Base-by-base conservation (phyloP, 139 green algal species). In the Chlorella ohadii region DNA sequence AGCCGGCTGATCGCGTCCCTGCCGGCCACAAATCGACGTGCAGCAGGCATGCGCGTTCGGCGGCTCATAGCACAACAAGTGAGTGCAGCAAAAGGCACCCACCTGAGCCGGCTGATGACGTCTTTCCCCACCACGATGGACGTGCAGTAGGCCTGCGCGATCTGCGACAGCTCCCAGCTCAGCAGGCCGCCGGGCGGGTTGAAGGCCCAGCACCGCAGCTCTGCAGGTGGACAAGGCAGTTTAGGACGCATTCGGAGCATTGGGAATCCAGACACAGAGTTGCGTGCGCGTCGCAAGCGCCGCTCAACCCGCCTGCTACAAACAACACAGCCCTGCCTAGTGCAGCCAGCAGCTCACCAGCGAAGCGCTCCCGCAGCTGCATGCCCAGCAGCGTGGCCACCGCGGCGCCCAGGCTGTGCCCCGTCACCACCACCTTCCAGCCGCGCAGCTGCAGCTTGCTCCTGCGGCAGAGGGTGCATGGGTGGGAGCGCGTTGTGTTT, bases 401-500 rank as follows among this genome's bases (percentile, higher is more conserved):
- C 9, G 91, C 93, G 0, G 90, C 93, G 0, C 93, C 93, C 73
- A 96, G 87, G 38, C 77, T 90, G 88, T 94, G 89, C 25, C 93
- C 93, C 39, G 90, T 93, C n/a, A 96, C 82, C 61, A 95, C 87
- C 63, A 96, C 57, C 47, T 86, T 66, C 92, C 92, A 95, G 47
- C 83, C 87, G 11, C 78, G 36, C 67, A 66, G 76, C 79, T 86
- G 70, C 61, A 88, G 71, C 72, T 81, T 85, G 34, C 72, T 57
- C 76, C 76, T 82, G 74, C 72, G 57, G 41, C 25, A 5, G 7
- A 34, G 33, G 51, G 2, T 3, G 33, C 66, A 47, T 6, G 12
- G 22, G 38, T 22, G 38, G 4, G 44, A 51, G 44, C 44, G 44
- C n/a, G n/a, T n/a, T n/a, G n/a, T n/a, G n/a, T n/a, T n/a, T n/a